Percentiles rank a stretch among this genome's conserved stretches.
phyloP scores from a whole-genome alignment of 2,329 filamentous ascomycete species.

The Septoria linicola region DNA sequence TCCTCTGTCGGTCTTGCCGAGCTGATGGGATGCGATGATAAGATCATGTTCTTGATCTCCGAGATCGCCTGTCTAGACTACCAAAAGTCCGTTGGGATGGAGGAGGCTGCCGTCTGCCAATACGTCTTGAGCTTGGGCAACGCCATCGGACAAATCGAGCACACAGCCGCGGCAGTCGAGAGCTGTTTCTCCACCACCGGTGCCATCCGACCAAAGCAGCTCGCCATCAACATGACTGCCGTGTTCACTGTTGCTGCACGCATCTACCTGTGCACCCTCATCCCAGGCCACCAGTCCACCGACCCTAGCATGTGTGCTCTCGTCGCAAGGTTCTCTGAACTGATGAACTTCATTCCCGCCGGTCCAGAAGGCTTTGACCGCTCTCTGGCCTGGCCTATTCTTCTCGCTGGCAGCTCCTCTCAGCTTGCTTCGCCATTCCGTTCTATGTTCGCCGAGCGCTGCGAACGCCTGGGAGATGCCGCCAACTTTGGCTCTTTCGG shows the following conservation, averaged over 20 bases:
- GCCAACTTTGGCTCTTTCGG: slow-evolving; percentile 81
- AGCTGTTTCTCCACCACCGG: slow-evolving; percentile 62
- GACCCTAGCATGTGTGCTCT: slow-evolving; percentile 73
- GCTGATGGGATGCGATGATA: slow-evolving; percentile 96
- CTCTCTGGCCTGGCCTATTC: slow-evolving; percentile 87
- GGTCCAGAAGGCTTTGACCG: slow-evolving; percentile 83
- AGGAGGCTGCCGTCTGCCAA: slow-evolving; percentile 80
- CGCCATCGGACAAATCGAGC: slow-evolving; percentile 80
- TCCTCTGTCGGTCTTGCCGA: slow-evolving; percentile 74
- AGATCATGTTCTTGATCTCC: slow-evolving; percentile 95
- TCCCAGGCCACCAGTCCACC: slow-evolving; percentile 78
- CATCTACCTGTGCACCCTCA: slow-evolving; percentile 94
- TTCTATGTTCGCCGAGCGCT: slow-evolving; percentile 71
- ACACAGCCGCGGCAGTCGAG: slow-evolving; percentile 45
- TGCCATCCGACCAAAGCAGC: slow-evolving; percentile 74
- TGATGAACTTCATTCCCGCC: slow-evolving; percentile 77
- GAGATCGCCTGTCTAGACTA: slow-evolving; percentile 96
- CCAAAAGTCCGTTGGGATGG: slow-evolving; percentile 76
- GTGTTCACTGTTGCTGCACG: slow-evolving; percentile 89
- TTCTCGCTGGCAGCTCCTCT: slow-evolving; percentile 80
- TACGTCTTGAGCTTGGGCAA: slow-evolving; percentile 86
- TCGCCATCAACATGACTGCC: slow-evolving; percentile 83
- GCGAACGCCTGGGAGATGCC: slow-evolving; percentile 71
- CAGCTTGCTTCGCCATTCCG: slow-evolving; percentile 73
- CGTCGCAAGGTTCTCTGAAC: slow-evolving; percentile 72